Base-by-base conservation (phyloP, 129 eudicot species). In the Pulicaria dysenterica region DNA sequence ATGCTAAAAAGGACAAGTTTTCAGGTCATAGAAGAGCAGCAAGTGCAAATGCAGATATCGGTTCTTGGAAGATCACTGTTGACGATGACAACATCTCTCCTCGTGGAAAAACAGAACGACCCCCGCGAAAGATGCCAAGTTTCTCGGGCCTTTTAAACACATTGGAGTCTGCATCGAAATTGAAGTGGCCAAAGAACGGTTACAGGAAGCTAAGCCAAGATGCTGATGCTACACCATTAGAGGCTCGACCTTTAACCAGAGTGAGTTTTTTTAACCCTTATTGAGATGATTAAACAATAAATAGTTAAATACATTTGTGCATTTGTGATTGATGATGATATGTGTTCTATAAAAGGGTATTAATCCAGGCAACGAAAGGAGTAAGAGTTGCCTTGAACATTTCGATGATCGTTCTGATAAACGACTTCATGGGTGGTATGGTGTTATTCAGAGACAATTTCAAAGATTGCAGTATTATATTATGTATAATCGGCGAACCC, bases 391-490 rank as follows among this genome's bases (percentile, higher is more conserved):
- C 81, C 83, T 78, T 9, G 82, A 73, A 16, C 73, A 75, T 50
- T 73, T 83, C 61, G 87, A 82, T 71, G 91, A 89, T 73, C 80
- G 70, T 38, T 84, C 72, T 73, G 85, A 92, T 75, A 87, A 83
- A 73, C 91, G 82, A 36, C 73, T 83, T 6, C 61, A 87, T 81
- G 83, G 89, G 49, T 89, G 94, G 88, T 85, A 75, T 46, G 91
- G 95, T 63, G 86, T 85, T 64, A 51, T 86, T 82, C 88, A 75
- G 80, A 85, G 98, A 79, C 91, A 71, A 77, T 77, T 83, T 15
- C 98, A 89, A 75, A 77, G 94, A 77, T 92, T 88, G 36, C 94
- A 85, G 68, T 86, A 89, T 82, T 85, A 84, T n/a, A 58, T 92
- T 78, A 81, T 83, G 57, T 92, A 92, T 78, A 79, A 86, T 53